Conservation (phyloP, 1,139 yeast genomes). For the Meyerozyma carpophila region DNA sequence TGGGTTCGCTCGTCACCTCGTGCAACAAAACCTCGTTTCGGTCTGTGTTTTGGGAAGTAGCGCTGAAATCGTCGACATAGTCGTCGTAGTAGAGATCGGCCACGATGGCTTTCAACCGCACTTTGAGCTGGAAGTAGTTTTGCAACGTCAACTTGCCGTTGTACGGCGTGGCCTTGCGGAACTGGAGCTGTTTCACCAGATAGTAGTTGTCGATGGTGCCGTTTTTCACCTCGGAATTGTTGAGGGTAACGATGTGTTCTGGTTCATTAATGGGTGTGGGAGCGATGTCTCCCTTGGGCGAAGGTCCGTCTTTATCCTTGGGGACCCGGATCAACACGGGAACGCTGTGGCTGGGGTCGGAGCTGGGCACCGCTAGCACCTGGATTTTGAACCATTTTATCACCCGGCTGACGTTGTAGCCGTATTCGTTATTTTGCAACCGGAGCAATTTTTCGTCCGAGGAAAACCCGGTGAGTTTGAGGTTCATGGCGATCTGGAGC, state of each 20-base stretch:
- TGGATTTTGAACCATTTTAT: slow-evolving; percentile 38
- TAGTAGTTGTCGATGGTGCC: slow-evolving; percentile 29
- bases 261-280: slow-evolving; percentile 17
- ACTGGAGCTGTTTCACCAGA: slow-evolving; percentile 44
- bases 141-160: slow-evolving; percentile 55
- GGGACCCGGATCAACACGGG: slow-evolving; percentile 27
- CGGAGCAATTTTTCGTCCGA: slow-evolving; percentile 22
- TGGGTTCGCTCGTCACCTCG: slow-evolving; percentile 41
- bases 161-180: slow-evolving; percentile 60
- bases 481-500: slow-evolving; percentile 33
- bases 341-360: slow-evolving; percentile 23
- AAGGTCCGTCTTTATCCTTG: slow-evolving; percentile 17
- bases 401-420: slow-evolving; percentile 30
- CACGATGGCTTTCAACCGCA: slow-evolving; percentile 41
- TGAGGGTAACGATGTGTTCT: slow-evolving; percentile 28
- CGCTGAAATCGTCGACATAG: slow-evolving; percentile 27
- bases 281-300: slow-evolving; percentile 13
- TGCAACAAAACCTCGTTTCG: slow-evolving; percentile 30
- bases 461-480: slow-evolving; percentile 29
- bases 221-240: slow-evolving; percentile 19
- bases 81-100: slow-evolving; percentile 41
- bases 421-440: slow-evolving; percentile 31
- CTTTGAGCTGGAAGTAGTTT: slow-evolving; percentile 48
- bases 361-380: slow-evolving; percentile 32
- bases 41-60: slow-evolving; percentile 15